Base-by-base conservation (phyloP, 352 stramenopile species). In the Phytophthora syringae region DNA sequence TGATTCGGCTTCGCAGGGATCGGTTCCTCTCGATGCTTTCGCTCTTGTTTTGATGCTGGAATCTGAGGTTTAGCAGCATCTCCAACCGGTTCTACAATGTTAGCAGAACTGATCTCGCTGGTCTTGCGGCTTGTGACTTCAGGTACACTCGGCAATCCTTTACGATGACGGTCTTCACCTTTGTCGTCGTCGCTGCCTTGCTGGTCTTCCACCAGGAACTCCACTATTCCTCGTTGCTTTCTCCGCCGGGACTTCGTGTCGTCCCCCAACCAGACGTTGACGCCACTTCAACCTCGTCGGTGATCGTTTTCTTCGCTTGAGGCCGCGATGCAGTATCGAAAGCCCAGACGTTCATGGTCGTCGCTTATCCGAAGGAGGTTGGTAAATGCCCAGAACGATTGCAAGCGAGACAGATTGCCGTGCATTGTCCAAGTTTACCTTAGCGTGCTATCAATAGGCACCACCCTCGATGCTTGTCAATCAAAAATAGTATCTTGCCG, bases 21-120 rank as follows among this genome's bases (percentile, higher is more conserved):
- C 55, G 42, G 15, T 40, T 57, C 36, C 21, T 54, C 47, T 60
- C 25, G 30, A 7, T 5, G 40, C 24, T 32, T 50, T 27, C 28
- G 52, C 12, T 58, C 44, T 25, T 34, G 24, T 20, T 53, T 51
- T 4, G 44, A 42, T 10, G 15, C 4, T 13, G 37, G 36, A 32
- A 18, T 50, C 13, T 30, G 43, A 21, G 24, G 28, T 21, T 15
- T n/a, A 22, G 27, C 49, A 16, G 2, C 15, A 21, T 20, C 21
- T 0, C 36, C 27, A 21, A 74, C 36, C 32, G 52, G 15, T 42
- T 67, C 24, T 0, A 81, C 67, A 3, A 72, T 13, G 7, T 80
- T 64, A 1, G 74, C 63, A 18, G 51, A 45, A 7, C 47, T 74
- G 25, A 80, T 67, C 39, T 79, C 55, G 12, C 76, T 67, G 25